These are phyloP conservation scores for Cutaneotrichosporon curvatum DNA, from an alignment of 1,284 basidiomycete genomes.

Conservation along the genomic window DNA sequence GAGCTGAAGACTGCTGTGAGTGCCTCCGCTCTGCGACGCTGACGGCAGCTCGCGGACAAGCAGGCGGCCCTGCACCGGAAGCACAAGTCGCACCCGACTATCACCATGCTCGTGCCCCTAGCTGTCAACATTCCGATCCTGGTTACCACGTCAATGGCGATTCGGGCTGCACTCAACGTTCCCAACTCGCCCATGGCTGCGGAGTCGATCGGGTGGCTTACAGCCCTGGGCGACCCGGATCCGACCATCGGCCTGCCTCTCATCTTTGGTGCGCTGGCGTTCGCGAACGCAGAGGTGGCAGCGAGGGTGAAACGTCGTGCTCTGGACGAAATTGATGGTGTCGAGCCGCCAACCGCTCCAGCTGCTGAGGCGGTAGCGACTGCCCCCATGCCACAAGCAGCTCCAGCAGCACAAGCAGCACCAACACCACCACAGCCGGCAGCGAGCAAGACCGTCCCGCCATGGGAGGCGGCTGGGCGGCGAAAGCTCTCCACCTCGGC, in stretches of 20 bases:
- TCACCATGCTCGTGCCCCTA: constrained; percentile 41
- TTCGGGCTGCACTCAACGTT: constrained; percentile 36
- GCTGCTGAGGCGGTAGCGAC: too few species aligned
- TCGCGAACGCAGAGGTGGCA: constrained; percentile 42
- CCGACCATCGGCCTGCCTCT: constrained; percentile 37
- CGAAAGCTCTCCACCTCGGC: too few species aligned
- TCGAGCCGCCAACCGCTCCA: too few species aligned
- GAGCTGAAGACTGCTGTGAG: constrained; percentile 43
- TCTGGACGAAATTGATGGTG: too few species aligned
- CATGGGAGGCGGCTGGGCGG: too few species aligned
- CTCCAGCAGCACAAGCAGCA: constrained; percentile 16
- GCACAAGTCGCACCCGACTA: constrained; percentile 38
- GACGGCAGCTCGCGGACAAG: constrained; percentile 32
- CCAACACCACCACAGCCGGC: too few species aligned
- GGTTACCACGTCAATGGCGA: constrained; percentile 39
- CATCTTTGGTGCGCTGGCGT: constrained; percentile 34
- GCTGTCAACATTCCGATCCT: constrained; percentile 46
- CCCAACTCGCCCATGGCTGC: constrained; percentile 27
- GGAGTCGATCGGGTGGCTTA: constrained; percentile 41
- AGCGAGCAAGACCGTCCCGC: too few species aligned
- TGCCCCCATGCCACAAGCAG: too few species aligned
- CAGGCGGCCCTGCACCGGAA: constrained; percentile 35
- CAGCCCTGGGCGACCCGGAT: constrained; percentile 40
- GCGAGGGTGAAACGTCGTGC: background rate
- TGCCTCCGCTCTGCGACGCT: constrained; percentile 4